Evolutionary conservation across 2,329 filamentous ascomycete genomes (phyloP).

Genomic region (Aciculosporium take): DNA sequence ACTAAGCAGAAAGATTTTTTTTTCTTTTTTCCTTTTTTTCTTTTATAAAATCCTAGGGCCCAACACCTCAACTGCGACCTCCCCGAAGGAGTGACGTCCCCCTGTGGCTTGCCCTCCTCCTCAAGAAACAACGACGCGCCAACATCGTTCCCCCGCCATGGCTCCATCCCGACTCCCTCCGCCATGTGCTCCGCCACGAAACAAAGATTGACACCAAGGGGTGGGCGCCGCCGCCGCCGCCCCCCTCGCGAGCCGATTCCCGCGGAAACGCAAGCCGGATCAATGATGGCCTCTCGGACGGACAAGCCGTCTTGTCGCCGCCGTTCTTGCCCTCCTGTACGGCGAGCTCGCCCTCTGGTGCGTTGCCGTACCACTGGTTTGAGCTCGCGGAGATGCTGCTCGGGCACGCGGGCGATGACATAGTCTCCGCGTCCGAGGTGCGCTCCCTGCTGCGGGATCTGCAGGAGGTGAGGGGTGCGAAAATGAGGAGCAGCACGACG

Average conservation of each 20-base stretch:
- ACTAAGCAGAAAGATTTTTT: no score
- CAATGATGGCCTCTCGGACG: constrained; percentile 11
- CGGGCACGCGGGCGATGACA: constrained; percentile 71
- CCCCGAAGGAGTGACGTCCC: constrained; percentile 69
- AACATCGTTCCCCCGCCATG: constrained; percentile 87
- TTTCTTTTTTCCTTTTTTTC: no score
- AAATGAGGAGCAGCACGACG: constrained; percentile 64
- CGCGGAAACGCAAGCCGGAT: constrained; percentile 27
- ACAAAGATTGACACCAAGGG: constrained; percentile 54
- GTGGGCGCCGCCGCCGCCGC: constrained; percentile 65
- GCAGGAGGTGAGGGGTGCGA: constrained; percentile 76
- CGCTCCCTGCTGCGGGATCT: constrained; percentile 65
- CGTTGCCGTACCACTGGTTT: constrained; percentile 88
- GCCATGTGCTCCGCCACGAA: constrained; percentile 67
- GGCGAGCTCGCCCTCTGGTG: constrained; percentile 49
- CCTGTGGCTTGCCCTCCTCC: constrained; percentile 85
- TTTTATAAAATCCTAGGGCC: constrained; percentile 58
- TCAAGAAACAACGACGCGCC: constrained; percentile 86
- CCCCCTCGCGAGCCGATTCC: constrained; percentile 38
- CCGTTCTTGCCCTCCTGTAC: constrained; percentile 72
- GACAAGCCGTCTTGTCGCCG: constrained; percentile 37
- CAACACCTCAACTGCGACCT: constrained; percentile 61
- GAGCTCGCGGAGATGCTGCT: constrained; percentile 81
- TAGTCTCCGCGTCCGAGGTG: constrained; percentile 58
- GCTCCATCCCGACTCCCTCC: constrained; percentile 65